phyloP scores from a whole-genome alignment of 2,329 filamentous ascomycete species.

The Hypomyces rosellus region DNA sequence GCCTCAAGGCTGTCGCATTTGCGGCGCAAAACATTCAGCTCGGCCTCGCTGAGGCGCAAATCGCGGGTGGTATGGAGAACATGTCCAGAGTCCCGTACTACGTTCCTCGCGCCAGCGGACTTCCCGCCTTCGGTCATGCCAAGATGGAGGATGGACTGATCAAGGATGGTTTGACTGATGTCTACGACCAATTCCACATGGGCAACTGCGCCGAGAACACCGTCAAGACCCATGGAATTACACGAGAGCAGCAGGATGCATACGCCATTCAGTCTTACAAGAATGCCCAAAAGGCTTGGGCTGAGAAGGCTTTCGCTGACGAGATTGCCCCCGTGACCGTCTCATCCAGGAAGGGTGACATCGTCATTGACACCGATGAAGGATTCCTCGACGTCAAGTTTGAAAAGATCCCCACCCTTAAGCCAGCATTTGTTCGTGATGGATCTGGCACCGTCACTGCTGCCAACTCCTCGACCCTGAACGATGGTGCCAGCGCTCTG shows the following conservation, averaged over 20 bases:
- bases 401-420: constrained; percentile 79
- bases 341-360: constrained; percentile 76
- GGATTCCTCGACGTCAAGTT: constrained; percentile 81
- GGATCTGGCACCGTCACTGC: constrained; percentile 88
- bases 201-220: constrained; percentile 94
- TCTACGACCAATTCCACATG: constrained; percentile 97
- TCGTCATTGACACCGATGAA: constrained; percentile 74
- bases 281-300: constrained; percentile 86
- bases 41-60: constrained; percentile 77
- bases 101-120: constrained; percentile 69
- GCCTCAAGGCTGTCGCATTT: constrained; percentile 83
- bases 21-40: constrained; percentile 94
- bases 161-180: constrained; percentile 92
- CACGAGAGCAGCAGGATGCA: constrained; percentile 79
- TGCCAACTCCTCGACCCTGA: constrained; percentile 88
- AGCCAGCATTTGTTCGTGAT: constrained; percentile 83
- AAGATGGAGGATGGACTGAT: constrained; percentile 87
- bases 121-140: constrained; percentile 81
- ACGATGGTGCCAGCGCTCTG: constrained; percentile 87
- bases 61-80: constrained; percentile 96
- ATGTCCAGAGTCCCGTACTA: constrained; percentile 96
- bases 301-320: constrained; percentile 72
- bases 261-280: constrained; percentile 88
- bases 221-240: constrained; percentile 77
- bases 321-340: constrained; percentile 88